Conservation (phyloP, 495 filamentous ascomycete species). For the Rostrohypoxylon terebratum region DNA sequence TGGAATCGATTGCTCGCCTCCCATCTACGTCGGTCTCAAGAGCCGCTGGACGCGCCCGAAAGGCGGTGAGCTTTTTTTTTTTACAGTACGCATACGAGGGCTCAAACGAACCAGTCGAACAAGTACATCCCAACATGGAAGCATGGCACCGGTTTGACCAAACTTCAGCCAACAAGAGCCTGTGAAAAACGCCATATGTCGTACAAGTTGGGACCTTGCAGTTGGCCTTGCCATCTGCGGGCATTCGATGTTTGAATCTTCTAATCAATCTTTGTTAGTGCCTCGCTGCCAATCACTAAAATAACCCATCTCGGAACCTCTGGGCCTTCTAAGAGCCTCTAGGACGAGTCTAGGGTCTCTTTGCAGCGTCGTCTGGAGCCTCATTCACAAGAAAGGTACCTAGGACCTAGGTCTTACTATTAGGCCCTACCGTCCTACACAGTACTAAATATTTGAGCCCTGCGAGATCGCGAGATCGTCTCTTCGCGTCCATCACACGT, state of each 20-base stretch:
- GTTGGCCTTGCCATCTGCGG: conserved; percentile 24
- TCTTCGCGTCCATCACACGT: background rate
- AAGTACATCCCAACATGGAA: background rate
- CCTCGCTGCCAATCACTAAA: conserved; percentile 26
- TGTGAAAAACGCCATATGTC: conserved; percentile 25
- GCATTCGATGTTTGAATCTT: background rate
- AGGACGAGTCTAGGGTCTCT: no score
- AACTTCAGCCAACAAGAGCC: background rate
- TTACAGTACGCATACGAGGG: no score
- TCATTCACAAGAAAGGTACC: background rate
- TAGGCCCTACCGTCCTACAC: no score
- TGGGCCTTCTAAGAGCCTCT: background rate
- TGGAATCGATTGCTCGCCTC: conserved; percentile 29
- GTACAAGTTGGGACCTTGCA: conserved; percentile 25
- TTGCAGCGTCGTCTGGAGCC: background rate
- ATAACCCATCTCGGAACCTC: conserved; percentile 41
- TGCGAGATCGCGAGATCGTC: conserved; percentile 7
- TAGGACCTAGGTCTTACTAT: no score
- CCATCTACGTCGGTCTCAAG: conserved; percentile 11
- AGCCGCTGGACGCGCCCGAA: conserved; percentile 42
- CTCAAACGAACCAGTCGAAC: background rate
- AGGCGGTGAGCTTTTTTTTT: conserved; percentile 37
- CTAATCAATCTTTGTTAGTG: background rate
- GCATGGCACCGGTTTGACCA: background rate
- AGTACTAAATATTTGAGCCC: conserved; percentile 35